Base-by-base conservation (phyloP, 352 stramenopile genomes). In the Phytophthora foliorum region DNA sequence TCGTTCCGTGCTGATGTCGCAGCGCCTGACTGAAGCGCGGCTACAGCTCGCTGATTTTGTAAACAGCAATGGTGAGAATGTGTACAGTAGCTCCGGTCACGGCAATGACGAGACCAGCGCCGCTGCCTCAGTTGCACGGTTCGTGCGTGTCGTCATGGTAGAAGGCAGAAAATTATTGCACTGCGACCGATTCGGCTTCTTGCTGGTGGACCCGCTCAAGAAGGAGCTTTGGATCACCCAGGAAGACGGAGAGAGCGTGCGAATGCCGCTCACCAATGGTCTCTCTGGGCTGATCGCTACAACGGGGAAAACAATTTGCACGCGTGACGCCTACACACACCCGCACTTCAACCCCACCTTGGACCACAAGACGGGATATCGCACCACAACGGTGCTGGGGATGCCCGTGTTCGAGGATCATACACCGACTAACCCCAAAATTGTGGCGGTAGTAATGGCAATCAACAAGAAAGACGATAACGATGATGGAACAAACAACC, bases 401-500 rank as follows among this genome's bases (percentile, higher is more conserved):
- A 81, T 92, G 78, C 86, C 86, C 3, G 69, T 95, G 8, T 86
- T 88, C 44, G 82, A 89, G 66, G 82, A 89, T 31, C 78, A 91
- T 52, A 69, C 76, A 6, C 74, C 76, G 2, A 75, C 34, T 4
- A 88, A 89, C 53, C 82, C 82, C 22, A 88, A 90, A 60, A 86
- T 91, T 48, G 82, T 91, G 5, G 80, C 80, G 2, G 82, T 89
- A 13, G 80, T 82, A 4, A 89, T 97, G 78, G 83, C 90, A 48
- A 94, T 97, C 62, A 97, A 98, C 76, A 98, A 98, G 56, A 76
- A 69, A 67, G 60, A 67, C 21, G 69, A 76, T 32, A 42, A 66
- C 19, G 57, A 64, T n/a, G 52, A 65, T 17, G 54, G 46, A 34
- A 14, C 25, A 1, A 49, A 50, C 29, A 41, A 56, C 17, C 21